Evolutionary conservation across 2,329 filamentous ascomycete species (phyloP).

Genomic region (Scytalidium lignicola): DNA sequence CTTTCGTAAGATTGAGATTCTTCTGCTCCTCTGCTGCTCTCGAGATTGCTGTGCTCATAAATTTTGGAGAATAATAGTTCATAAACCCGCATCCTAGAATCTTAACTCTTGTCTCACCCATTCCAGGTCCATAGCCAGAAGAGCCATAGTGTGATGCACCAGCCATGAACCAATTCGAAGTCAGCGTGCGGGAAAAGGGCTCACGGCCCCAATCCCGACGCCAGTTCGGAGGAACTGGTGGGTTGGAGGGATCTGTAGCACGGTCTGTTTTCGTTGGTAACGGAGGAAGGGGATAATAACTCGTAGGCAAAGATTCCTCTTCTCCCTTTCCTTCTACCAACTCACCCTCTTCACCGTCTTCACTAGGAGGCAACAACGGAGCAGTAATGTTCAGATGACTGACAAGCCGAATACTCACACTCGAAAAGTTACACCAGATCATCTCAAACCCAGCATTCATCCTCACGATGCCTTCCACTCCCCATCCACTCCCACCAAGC

Average conservation of each 20-base stretch:
- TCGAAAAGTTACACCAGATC: conserved; percentile 47
- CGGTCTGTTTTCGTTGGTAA: conserved; percentile 31
- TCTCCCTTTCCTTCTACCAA: neutral
- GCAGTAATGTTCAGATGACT: conserved; percentile 41
- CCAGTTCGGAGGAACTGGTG: conserved; percentile 34
- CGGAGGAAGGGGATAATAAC: conserved; percentile 33
- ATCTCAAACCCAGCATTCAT: conserved; percentile 49
- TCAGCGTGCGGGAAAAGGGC: conserved; percentile 35
- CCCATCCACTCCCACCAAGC: conserved; percentile 41
- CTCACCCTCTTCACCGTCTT: conserved; percentile 6
- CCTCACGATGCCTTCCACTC: conserved; percentile 43
- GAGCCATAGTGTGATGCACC: conserved; percentile 39
- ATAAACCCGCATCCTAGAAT: conserved; percentile 37
- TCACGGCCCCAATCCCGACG: conserved; percentile 26
- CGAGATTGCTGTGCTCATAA: conserved; percentile 25
- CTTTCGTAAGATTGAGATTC: conserved; percentile 35
- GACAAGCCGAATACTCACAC: conserved; percentile 37
- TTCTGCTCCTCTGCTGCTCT: conserved; percentile 30
- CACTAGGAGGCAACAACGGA: conserved; percentile 28
- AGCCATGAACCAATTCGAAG: conserved; percentile 41
- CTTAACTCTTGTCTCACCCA: conserved; percentile 37
- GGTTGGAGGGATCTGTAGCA: conserved; percentile 29
- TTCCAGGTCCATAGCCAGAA: conserved; percentile 31
- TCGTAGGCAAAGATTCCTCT: conserved; percentile 14
- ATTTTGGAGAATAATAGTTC: conserved; percentile 38